Evolutionary conservation across 345 rosid genomes (phyloP), one percentile per base, ranked within the genome.

Genomic region (Schrenkiella parvula): DNA sequence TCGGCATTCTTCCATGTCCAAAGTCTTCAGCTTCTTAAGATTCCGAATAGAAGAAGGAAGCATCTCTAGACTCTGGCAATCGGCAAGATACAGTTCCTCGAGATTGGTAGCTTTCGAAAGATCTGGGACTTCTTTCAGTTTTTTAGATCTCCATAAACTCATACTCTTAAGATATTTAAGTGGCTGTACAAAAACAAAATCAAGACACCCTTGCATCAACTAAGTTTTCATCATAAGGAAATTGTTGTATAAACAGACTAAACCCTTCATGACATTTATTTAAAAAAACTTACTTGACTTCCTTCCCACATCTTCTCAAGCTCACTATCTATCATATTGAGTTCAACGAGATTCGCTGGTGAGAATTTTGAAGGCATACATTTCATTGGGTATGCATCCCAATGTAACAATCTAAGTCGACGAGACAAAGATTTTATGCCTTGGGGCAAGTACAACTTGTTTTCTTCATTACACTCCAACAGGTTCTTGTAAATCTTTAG

Each of bases 21-120:
- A 21, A 35, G 29, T 58, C 18, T 58, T 58, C 17, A 58, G 64
- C 8, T 35, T 58, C 64, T 35, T 58, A 46, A 58, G 64, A 21
- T 58, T 11, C 15, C 18, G 14, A 35, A 58, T 58, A 19, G 62
- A 58, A 58, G 44, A 58, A 58, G 64, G 44, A 37, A 58, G 64
- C 29, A 6, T 58, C 64, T 58, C 29, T 19, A 58, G 43, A 37
- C 64, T 58, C 17, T 58, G 44, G 64, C 43, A 58, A 35, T 58
- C 29, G 1, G 64, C 29, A 35, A 58, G 64, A 58, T 37, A 35
- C 8, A 57, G 44, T 57, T 57, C 44, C 32, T 22, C 64, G 1
- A 59, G 64, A 14, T 59, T 59, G 31, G 64, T 41, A 21, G 64
- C 47, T 38, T 22, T 59, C 11, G 64, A 59, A 59, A 59, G 47